These are phyloP conservation scores for Chondrus crispus DNA, from an alignment of 23 red algal species.

Conservation along the genomic window DNA sequence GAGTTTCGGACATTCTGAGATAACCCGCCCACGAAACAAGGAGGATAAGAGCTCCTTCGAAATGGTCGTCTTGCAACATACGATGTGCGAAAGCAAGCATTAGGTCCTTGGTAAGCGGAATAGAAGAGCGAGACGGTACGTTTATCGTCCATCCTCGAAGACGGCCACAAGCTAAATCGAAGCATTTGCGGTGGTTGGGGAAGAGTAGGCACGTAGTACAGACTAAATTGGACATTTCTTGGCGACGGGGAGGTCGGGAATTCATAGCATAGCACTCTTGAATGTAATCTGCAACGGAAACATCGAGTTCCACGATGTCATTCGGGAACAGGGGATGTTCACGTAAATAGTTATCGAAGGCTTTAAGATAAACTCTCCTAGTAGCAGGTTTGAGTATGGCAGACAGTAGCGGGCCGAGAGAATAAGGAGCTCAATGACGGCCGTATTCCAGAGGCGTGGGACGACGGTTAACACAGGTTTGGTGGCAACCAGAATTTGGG, in stretches of 20 bases:
- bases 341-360: too few species aligned
- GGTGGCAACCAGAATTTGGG: too few species aligned
- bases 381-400: too few species aligned
- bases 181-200: too few species aligned
- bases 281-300: neutral
- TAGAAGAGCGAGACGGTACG: neutral
- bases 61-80: neutral
- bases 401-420: too few species aligned
- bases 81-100: neutral
- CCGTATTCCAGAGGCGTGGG: too few species aligned
- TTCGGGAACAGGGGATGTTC: too few species aligned
- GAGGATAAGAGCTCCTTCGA: neutral
- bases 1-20: neutral
- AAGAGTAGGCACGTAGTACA: too few species aligned
- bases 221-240: neutral
- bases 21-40: neutral
- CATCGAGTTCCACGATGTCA: neutral
- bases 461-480: too few species aligned
- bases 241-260: neutral
- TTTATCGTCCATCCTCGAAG: neutral
- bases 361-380: too few species aligned
- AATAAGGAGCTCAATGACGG: too few species aligned
- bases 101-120: neutral
- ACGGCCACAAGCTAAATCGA: too few species aligned
- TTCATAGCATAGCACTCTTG: neutral